These are phyloP conservation scores for Verticillium nubilum DNA, from an alignment of 2,329 filamentous ascomycete genomes.

Conservation along the genomic window DNA sequence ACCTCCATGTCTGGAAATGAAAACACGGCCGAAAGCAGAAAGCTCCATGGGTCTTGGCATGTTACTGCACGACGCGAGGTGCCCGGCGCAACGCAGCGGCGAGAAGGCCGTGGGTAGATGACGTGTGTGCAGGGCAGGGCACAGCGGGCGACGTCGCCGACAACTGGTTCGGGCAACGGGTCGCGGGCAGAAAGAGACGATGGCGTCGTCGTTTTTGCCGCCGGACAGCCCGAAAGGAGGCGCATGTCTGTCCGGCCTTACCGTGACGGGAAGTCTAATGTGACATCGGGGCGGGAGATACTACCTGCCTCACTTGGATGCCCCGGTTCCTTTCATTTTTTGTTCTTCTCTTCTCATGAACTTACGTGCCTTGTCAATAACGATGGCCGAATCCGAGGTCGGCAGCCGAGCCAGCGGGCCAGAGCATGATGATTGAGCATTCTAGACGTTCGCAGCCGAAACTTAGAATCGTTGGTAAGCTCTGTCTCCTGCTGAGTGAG, in stretches of 20 bases:
- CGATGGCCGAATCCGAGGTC: background rate
- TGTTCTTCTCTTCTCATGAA: background rate
- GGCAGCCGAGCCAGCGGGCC: background rate
- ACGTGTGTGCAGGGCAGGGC: background rate
- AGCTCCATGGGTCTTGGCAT: background rate
- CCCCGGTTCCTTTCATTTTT: background rate
- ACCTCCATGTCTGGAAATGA: background rate
- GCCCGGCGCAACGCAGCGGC: background rate
- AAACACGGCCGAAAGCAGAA: background rate
- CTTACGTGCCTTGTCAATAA: background rate
- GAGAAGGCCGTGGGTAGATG: background rate
- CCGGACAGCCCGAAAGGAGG: background rate
- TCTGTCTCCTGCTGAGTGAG: background rate
- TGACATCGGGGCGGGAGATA: background rate
- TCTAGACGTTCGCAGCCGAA: background rate
- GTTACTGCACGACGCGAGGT: background rate
- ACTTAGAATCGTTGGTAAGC: background rate
- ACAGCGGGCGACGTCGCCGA: background rate
- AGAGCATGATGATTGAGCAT: background rate
- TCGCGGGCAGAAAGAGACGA: background rate
- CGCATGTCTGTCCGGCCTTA: background rate
- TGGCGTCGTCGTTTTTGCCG: background rate
- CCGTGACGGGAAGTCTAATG: background rate
- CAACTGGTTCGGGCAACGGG: background rate
- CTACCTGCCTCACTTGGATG: background rate